Conservation (phyloP, 139 green algal genomes). For the Desmodesmus armatus region DNA sequence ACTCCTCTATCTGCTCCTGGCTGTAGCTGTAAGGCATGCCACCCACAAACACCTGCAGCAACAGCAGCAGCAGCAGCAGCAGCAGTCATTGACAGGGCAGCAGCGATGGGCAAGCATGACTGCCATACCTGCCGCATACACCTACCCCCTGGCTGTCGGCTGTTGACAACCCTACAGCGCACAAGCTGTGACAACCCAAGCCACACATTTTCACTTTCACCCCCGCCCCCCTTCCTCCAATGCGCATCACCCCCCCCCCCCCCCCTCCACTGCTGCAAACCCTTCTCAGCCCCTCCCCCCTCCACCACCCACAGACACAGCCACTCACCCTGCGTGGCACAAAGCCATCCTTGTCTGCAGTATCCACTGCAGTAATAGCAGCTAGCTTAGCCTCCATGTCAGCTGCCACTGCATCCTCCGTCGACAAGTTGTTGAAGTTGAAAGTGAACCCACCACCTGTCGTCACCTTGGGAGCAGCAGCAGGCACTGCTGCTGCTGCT, state of each 20-base stretch:
- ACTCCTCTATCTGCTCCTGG: conserved; percentile 75
- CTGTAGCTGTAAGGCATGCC: conserved; percentile 92
- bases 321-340: conserved; percentile 53
- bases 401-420: conserved; percentile 12
- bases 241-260: no score
- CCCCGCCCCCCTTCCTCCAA: no score
- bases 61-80: conserved; percentile 5
- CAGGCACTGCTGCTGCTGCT: conserved; percentile 16
- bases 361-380: conserved; percentile 48
- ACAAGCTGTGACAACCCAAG: no score
- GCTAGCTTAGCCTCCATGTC: conserved; percentile 61
- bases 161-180: no score
- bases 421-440: background rate
- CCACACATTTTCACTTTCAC: background rate
- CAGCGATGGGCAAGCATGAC: background rate
- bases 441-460: conserved; percentile 19
- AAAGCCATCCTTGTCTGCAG: conserved; percentile 59
- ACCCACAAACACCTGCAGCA: conserved; percentile 83
- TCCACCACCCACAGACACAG: background rate
- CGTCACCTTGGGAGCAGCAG: background rate
- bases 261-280: no score
- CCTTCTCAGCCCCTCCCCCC: background rate
- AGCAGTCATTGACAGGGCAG: background rate
- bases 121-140: background rate
- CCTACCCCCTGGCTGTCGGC: no score